Conservation (phyloP, 225 moss, liverwort and hornwort genomes). For the Straminergon stramineum region DNA sequence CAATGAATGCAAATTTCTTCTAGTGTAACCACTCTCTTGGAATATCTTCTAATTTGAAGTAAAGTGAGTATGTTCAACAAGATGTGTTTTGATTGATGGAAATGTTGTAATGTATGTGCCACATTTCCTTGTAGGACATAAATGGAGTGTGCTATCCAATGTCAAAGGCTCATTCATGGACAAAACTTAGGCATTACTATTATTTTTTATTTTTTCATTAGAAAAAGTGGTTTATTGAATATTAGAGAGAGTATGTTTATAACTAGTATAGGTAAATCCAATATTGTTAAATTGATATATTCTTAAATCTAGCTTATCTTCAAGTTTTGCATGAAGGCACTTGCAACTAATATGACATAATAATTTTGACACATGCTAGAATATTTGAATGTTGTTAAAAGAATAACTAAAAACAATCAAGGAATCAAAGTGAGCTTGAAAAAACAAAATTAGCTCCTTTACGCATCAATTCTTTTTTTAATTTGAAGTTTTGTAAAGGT, state of each 20-base stretch:
- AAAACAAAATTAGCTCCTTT: not conserved
- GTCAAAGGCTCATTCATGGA: not conserved
- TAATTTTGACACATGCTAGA: not conserved
- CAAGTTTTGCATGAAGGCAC: not conserved
- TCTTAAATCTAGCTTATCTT: not conserved
- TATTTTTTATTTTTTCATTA: not conserved
- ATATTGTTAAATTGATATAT: not conserved
- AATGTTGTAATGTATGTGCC: accelerated
- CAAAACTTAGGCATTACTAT: not conserved
- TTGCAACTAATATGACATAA: not conserved
- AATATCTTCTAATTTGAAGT: not conserved
- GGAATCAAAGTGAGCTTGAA: not conserved
- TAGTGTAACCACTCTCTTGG: accelerated
- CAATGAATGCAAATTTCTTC: too few relatives aligned
- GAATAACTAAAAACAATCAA: accelerated
- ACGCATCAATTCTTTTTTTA: not conserved
- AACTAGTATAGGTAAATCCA: not conserved
- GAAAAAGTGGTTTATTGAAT: not conserved
- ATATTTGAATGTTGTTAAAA: not conserved
- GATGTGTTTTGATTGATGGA: not conserved
- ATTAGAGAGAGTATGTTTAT: not conserved
- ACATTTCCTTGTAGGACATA: not conserved
- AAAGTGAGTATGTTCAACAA: accelerated
- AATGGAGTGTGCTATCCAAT: not conserved
- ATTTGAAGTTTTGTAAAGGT: not conserved